A percentile compares a stretch with the other conserved stretches of the same genome.
Conservation (phyloP, 2,329 filamentous ascomycete genomes). For the Colletotrichum theobromicola region DNA sequence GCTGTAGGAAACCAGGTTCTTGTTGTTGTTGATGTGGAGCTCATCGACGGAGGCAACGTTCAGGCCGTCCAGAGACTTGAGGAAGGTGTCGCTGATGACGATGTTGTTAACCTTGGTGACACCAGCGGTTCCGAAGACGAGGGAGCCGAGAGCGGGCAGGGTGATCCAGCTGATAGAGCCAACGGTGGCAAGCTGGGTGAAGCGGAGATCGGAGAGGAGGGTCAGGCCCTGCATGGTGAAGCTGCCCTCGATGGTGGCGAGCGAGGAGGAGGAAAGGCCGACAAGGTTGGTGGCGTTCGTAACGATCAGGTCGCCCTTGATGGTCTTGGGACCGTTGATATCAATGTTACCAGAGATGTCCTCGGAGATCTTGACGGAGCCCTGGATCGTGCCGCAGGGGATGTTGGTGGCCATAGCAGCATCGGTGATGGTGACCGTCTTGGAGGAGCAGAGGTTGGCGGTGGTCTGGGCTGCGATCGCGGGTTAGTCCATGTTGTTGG, state of each 20-base stretch:
- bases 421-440: slow-evolving; percentile 64
- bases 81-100: slow-evolving; percentile 83
- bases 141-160: slow-evolving; percentile 63
- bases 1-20: slow-evolving; percentile 74
- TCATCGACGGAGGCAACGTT: slow-evolving; percentile 74
- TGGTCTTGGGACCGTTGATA: slow-evolving; percentile 63
- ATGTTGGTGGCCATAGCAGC: slow-evolving; percentile 66
- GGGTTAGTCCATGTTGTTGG: neutral
- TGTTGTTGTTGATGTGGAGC: slow-evolving; percentile 92
- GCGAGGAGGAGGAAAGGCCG: slow-evolving; percentile 63
- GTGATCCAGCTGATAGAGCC: slow-evolving; percentile 73
- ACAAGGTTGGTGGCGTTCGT: slow-evolving; percentile 67
- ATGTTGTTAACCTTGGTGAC: slow-evolving; percentile 73
- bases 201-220: slow-evolving; percentile 69
- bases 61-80: slow-evolving; percentile 80
- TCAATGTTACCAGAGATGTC: slow-evolving; percentile 61
- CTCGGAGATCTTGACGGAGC: slow-evolving; percentile 69
- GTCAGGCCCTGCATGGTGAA: slow-evolving; percentile 75
- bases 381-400: slow-evolving; percentile 72
- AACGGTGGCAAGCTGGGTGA: slow-evolving; percentile 70
- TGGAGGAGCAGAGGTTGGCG: slow-evolving; percentile 32
- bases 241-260: slow-evolving; percentile 70
- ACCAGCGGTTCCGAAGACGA: slow-evolving; percentile 55
- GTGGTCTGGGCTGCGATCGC: slow-evolving; percentile 34
- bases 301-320: slow-evolving; percentile 63